Conservation (phyloP, 2,329 filamentous ascomycete species). For the Malbranchea zuffiana region DNA sequence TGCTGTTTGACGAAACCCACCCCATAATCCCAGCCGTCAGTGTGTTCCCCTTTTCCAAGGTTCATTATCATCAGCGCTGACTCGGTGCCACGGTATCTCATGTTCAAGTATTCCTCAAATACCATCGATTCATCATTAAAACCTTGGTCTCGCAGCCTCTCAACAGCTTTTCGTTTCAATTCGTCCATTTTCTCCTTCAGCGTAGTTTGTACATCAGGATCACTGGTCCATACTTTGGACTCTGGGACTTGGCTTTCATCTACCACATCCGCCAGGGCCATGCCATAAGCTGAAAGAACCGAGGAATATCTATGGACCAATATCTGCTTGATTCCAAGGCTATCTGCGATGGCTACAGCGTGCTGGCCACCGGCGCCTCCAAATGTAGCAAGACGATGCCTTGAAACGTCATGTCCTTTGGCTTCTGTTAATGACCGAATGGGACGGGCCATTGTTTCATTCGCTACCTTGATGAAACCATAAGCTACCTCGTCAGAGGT, state of each 20-base stretch:
- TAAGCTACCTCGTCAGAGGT: conserved; percentile 73
- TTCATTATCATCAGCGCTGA: conserved; percentile 77
- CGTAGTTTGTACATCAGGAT: conserved; percentile 47
- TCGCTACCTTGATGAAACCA: conserved; percentile 80
- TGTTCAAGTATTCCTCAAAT: conserved; percentile 88
- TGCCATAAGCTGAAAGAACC: conserved; percentile 80
- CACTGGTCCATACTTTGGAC: conserved; percentile 49
- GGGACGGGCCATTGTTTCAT: conserved; percentile 80
- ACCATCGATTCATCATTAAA: conserved; percentile 63
- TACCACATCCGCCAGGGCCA: conserved; percentile 81
- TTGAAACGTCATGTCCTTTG: conserved; percentile 76
- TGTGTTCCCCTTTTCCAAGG: conserved; percentile 48
- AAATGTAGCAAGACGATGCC: conserved; percentile 75
- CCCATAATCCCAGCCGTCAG: conserved; percentile 69
- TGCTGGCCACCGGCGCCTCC: conserved; percentile 85
- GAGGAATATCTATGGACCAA: conserved; percentile 79
- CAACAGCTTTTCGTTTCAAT: conserved; percentile 62
- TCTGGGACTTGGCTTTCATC: conserved; percentile 65
- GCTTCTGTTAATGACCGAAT: conserved; percentile 85
- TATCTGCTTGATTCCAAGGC: conserved; percentile 70
- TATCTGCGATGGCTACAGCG: conserved; percentile 78
- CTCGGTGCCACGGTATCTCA: conserved; percentile 83
- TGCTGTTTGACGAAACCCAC: conserved; percentile 78
- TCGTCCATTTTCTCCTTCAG: conserved; percentile 65
- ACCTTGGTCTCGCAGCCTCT: conserved; percentile 62